These are phyloP conservation scores for Nicotiana noctiflora DNA, from an alignment of 257 asterid species.

Conservation along the genomic window DNA sequence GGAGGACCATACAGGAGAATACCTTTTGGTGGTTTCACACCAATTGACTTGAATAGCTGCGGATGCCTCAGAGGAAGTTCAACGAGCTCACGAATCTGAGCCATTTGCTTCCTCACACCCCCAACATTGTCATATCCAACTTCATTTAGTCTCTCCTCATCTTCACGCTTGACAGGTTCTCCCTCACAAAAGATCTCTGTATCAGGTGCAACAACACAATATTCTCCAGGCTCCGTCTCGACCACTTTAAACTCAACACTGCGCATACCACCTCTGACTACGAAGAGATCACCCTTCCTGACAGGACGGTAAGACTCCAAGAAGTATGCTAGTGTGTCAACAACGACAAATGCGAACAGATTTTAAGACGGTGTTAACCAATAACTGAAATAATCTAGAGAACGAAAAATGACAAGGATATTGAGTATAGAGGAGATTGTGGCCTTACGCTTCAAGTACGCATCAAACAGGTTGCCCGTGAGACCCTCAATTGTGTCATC, in stretches of 20 bases:
- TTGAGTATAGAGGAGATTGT: not conserved
- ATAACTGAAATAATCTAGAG: not conserved
- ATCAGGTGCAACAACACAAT: slow-evolving; percentile 83
- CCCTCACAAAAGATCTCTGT: slow-evolving; percentile 88
- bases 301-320: slow-evolving; percentile 77
- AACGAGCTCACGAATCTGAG: slow-evolving; percentile 79
- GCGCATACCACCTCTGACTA: slow-evolving; percentile 84
- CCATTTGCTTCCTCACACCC: slow-evolving; percentile 90
- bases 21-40: slow-evolving; percentile 88
- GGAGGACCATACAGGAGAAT: slow-evolving; percentile 84
- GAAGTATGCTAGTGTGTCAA: slow-evolving; percentile 51
- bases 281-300: slow-evolving; percentile 73
- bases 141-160: slow-evolving; percentile 69
- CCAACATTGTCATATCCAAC: slow-evolving; percentile 90
- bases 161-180: slow-evolving; percentile 71
- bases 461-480: slow-evolving; percentile 77
- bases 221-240: slow-evolving; percentile 72
- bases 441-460: slow-evolving; percentile 60
- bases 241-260: slow-evolving; percentile 69
- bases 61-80: slow-evolving; percentile 86
- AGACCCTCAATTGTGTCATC: slow-evolving; percentile 76
- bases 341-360: not conserved
- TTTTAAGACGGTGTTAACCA: not conserved
- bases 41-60: slow-evolving; percentile 78
- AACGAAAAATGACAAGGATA: not conserved